These are phyloP conservation scores for Malus orientalis DNA, from an alignment of 306 rosid species.

Conservation along the genomic window DNA sequence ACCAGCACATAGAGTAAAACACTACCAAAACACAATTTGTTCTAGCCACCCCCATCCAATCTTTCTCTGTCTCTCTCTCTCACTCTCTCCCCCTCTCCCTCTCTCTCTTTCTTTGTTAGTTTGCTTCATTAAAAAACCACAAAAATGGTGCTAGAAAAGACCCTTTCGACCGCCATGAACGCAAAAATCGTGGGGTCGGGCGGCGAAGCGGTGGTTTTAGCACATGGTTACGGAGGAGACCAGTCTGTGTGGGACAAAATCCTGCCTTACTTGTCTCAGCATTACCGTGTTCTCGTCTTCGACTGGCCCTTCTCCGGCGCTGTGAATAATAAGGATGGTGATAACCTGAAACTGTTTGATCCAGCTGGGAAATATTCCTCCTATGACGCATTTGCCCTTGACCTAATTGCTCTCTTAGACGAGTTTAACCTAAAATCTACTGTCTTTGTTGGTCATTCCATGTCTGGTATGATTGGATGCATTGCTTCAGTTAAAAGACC, in stretches of 20 bases:
- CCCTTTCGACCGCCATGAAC: constrained; percentile 37
- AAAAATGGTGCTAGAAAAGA: constrained; percentile 18
- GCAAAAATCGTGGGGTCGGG: constrained; percentile 31
- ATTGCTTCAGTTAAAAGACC: constrained; percentile 78
- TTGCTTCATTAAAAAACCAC: constrained; percentile 11
- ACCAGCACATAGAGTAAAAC: too few species aligned
- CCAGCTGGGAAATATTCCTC: constrained; percentile 42
- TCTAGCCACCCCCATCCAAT: neutral
- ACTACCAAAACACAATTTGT: neutral
- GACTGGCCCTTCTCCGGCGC: constrained; percentile 83
- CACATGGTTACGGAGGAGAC: constrained; percentile 82
- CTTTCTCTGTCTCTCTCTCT: neutral
- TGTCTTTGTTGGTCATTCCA: constrained; percentile 77
- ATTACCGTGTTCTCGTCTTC: constrained; percentile 40
- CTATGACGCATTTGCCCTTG: constrained; percentile 54
- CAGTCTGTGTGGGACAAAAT: constrained; percentile 82
- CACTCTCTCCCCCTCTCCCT: neutral
- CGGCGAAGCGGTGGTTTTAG: constrained; percentile 58
- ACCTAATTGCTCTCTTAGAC: constrained; percentile 43
- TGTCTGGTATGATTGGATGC: constrained; percentile 93
- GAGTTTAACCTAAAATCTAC: constrained; percentile 41
- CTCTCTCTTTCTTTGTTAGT: neutral
- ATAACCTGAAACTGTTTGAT: constrained; percentile 28
- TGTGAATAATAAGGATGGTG: constrained; percentile 13
- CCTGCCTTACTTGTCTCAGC: constrained; percentile 37